Percentiles rank a stretch among this genome's conserved stretches.
These are phyloP conservation scores for Trichoderma pleuroti DNA, from an alignment of 2,329 filamentous ascomycete genomes.

Conservation along the genomic window DNA sequence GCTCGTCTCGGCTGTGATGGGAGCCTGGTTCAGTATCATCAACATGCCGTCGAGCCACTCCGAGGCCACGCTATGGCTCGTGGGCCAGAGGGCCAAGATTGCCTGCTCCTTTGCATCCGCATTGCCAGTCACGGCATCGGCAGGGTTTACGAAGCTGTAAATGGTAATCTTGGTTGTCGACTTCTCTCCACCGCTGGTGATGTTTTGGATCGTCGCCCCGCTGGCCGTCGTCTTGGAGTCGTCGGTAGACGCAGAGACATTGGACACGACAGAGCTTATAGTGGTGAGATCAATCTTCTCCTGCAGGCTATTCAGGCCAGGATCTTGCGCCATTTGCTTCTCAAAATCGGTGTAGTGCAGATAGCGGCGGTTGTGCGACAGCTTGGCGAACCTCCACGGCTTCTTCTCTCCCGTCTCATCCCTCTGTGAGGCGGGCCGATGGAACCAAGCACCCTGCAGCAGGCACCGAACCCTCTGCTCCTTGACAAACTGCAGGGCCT, in stretches of 20 bases:
- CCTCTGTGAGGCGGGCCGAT: constrained; percentile 41
- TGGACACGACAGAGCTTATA: constrained; percentile 91
- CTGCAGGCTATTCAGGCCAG: constrained; percentile 66
- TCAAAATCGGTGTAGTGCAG: constrained; percentile 88
- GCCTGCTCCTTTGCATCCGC: constrained; percentile 59
- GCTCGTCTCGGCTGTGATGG: constrained; percentile 94
- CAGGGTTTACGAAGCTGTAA: constrained; percentile 61
- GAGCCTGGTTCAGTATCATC: constrained; percentile 91
- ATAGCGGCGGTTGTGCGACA: constrained; percentile 87
- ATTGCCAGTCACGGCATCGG: constrained; percentile 34
- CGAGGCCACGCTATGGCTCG: constrained; percentile 77
- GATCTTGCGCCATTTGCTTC: constrained; percentile 59
- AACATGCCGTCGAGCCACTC: constrained; percentile 96
- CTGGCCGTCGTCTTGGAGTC: constrained; percentile 46
- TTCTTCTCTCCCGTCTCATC: constrained; percentile 43
- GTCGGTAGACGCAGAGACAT: constrained; percentile 67
- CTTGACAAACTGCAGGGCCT: constrained; percentile 93
- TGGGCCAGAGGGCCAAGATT: constrained; percentile 78
- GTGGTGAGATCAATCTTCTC: constrained; percentile 84
- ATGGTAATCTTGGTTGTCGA: constrained; percentile 86
- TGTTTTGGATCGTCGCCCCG: constrained; percentile 41
- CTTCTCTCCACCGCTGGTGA: constrained; percentile 32
- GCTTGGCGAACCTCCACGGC: constrained; percentile 76
- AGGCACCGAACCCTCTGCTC: constrained; percentile 92
- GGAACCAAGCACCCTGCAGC: constrained; percentile 86